These are phyloP conservation scores for Inga leiocalycina DNA, from an alignment of 306 rosid genomes.

Conservation along the genomic window DNA sequence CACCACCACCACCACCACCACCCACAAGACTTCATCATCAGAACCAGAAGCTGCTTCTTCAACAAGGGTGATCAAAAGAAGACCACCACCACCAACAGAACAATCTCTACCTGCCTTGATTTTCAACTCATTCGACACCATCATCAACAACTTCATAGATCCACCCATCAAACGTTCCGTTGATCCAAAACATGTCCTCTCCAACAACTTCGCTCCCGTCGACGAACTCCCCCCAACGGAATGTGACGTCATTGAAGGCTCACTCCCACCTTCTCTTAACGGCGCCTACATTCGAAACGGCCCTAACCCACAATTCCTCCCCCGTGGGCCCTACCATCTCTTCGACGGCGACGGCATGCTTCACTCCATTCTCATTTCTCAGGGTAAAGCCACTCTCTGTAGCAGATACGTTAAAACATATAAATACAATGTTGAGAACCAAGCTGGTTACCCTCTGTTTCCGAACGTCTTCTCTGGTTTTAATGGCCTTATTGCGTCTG, in stretches of 20 bases:
- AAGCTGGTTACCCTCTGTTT: constrained; percentile 64
- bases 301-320: constrained; percentile 90
- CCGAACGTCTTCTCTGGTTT: constrained; percentile 83
- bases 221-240: constrained; percentile 80
- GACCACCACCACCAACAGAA: not conserved
- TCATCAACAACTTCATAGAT: constrained; percentile 80
- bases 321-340: constrained; percentile 92
- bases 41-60: not conserved
- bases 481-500: constrained; percentile 62
- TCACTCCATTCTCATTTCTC: constrained; percentile 62
- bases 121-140: constrained; percentile 63
- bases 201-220: constrained; percentile 76
- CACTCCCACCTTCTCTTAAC: constrained; percentile 60
- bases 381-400: constrained; percentile 69
- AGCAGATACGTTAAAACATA: constrained; percentile 81
- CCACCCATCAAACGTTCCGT: constrained; percentile 68
- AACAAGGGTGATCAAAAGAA: not conserved
- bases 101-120: constrained; percentile 36
- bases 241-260: constrained; percentile 54
- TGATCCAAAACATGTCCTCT: constrained; percentile 62
- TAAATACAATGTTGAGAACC: constrained; percentile 62
- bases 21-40: not conserved
- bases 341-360: constrained; percentile 97
- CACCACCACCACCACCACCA: not conserved
- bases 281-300: constrained; percentile 93